Evolutionary conservation across 305 asterid genomes (phyloP).

Genomic region (Rubia tinctorum): DNA sequence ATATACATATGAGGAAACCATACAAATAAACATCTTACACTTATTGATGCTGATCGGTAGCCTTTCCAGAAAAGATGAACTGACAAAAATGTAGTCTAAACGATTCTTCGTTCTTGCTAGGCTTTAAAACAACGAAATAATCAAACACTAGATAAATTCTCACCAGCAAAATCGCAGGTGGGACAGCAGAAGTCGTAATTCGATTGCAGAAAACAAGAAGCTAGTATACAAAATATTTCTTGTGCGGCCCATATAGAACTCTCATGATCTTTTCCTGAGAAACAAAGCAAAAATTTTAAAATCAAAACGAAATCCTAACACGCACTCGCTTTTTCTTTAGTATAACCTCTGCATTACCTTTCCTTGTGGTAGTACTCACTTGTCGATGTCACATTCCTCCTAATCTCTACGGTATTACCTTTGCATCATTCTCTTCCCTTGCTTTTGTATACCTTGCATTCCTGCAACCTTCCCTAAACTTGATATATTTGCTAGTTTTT

Average conservation of each 20-base stretch:
- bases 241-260: slow-evolving; percentile 85
- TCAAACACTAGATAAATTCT: slow-evolving; percentile 21
- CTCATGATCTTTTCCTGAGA: slow-evolving; percentile 98
- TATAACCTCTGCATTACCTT: background rate
- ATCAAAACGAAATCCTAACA: slow-evolving; percentile 9
- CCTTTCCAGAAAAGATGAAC: background rate
- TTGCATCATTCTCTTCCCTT: too few species aligned
- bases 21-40: background rate
- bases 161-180: slow-evolving; percentile 34
- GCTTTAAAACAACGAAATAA: slow-evolving; percentile 12
- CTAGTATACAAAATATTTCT: background rate
- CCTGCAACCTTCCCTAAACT: too few species aligned
- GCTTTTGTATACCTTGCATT: too few species aligned
- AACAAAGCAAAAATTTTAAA: slow-evolving; percentile 20
- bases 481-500: too few species aligned
- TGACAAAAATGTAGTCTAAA: background rate
- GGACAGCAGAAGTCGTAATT: too few species aligned
- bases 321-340: background rate
- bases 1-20: background rate
- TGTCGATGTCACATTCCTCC: too few species aligned
- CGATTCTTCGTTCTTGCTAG: background rate
- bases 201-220: too few species aligned
- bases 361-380: too few species aligned
- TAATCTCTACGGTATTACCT: too few species aligned
- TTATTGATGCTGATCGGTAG: background rate